Evolutionary conservation across 352 stramenopile genomes (phyloP).

Genomic region (Pythium phragmiticola): DNA sequence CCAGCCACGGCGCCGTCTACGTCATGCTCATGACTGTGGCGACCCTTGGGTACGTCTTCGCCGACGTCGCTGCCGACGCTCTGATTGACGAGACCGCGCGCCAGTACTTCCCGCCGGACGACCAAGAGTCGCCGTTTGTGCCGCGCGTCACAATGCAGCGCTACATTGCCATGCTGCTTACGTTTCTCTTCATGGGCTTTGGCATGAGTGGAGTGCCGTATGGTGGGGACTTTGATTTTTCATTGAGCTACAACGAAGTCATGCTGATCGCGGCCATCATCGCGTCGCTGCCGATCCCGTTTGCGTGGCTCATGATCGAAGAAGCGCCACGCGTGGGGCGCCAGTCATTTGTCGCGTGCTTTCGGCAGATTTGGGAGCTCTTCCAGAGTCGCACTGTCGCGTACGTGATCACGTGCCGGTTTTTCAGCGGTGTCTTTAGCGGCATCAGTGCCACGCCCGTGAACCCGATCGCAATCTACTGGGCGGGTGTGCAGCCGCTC

Average conservation of each 20-base stretch:
- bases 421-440: constrained; percentile 38
- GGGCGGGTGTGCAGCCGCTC: constrained; percentile 46
- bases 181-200: constrained; percentile 59
- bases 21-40: constrained; percentile 68
- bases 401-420: constrained; percentile 42
- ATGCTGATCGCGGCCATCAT: constrained; percentile 41
- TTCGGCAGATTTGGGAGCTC: constrained; percentile 35
- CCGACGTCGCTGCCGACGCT: constrained; percentile 72
- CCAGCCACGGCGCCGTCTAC: constrained; percentile 42
- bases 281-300: constrained; percentile 35
- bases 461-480: constrained; percentile 50
- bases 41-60: constrained; percentile 71
- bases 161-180: constrained; percentile 33
- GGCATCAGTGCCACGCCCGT: constrained; percentile 42
- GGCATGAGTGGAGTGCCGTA: constrained; percentile 59
- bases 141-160: constrained; percentile 38
- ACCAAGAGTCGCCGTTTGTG: constrained; percentile 31
- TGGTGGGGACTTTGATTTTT: constrained; percentile 30
- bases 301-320: constrained; percentile 31
- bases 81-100: constrained; percentile 42
- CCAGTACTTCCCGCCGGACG: constrained; percentile 13
- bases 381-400: constrained; percentile 39
- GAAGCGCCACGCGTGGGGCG: constrained; percentile 13
- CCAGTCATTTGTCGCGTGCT: constrained; percentile 27
- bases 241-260: constrained; percentile 45